Evolutionary conservation across 495 filamentous ascomycete genomes (phyloP).

Genomic region (Penicillium chermesinum): DNA sequence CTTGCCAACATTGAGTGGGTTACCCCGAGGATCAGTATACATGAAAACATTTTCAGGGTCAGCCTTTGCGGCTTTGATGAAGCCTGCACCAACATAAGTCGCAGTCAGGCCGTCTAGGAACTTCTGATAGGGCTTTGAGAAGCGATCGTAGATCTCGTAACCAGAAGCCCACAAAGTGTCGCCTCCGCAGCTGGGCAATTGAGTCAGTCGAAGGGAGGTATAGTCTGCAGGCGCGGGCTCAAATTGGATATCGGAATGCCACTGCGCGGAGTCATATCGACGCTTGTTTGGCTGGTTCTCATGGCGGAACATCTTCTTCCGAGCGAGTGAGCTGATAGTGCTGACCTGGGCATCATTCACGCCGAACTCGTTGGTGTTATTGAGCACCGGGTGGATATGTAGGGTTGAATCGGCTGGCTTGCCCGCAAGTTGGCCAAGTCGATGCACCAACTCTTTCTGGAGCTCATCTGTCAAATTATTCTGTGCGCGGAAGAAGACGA

Average conservation of each 20-base stretch:
- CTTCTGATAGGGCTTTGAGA: constrained; percentile 55
- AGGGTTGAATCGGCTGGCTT: constrained; percentile 54
- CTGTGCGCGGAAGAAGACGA: constrained; percentile 69
- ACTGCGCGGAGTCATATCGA: constrained; percentile 31
- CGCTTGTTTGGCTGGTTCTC: constrained; percentile 19
- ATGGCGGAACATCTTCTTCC: constrained; percentile 49
- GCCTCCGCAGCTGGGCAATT: constrained; percentile 67
- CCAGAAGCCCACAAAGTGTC: constrained; percentile 49
- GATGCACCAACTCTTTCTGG: constrained; percentile 57
- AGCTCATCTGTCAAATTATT: constrained; percentile 53
- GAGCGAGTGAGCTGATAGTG: constrained; percentile 54
- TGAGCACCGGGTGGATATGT: constrained; percentile 61
- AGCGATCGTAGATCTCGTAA: constrained; percentile 56
- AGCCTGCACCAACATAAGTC: constrained; percentile 51
- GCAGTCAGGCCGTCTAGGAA: constrained; percentile 66
- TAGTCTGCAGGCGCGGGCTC: constrained; percentile 65
- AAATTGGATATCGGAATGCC: constrained; percentile 68
- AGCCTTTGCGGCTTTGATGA: constrained; percentile 45
- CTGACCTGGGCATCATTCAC: constrained; percentile 59
- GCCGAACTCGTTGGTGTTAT: constrained; percentile 31
- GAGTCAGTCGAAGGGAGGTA: constrained; percentile 52
- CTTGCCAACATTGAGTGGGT: constrained; percentile 59
- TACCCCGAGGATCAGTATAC: constrained; percentile 50
- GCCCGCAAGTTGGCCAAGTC: constrained; percentile 55
- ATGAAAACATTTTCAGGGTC: constrained; percentile 43